Evolutionary conservation across 1,284 basidiomycete genomes (phyloP), one percentile per base, ranked within the genome.

Genomic region (Trichosporon coremiiforme): DNA sequence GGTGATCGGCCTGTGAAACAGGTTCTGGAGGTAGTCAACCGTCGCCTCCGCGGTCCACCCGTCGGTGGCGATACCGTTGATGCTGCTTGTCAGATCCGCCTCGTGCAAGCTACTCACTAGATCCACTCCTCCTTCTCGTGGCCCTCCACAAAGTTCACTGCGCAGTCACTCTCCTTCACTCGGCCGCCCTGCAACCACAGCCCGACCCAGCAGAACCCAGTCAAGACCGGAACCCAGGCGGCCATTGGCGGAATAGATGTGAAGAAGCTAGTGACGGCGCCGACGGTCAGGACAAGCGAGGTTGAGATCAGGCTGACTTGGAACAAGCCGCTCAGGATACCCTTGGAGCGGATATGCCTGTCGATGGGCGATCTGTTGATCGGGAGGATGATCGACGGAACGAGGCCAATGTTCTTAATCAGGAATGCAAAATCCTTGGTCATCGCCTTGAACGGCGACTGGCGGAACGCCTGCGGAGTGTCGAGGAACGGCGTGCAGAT

Each of bases 11-110:
- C 78, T 73, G 22, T 74, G 73, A 68, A 79, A 79, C 13, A 76
- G 68, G 9, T 17, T 20, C 31, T 77, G 70, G 12, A 80, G 74
- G 20, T 47, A 55, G 55, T 73, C 65, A 53, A 75, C 72, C 64
- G 73, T 77, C 29, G 74, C 74, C 31, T 75, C 68, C 1, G 75
- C 71, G 13, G 75, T 75, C 6, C 67, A 71, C 15, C 60, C 47
- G 1, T 75, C 74, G n/a, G 78, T 80, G 1, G 69, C 74, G 25
- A 80, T 72, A 17, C 79, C 79, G 68, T 80, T 80, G 29, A 80
- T 75, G 65, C 79, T 80, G 36, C 20, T 22, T 20, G 35, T 64
- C 9, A 25, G 62, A 33, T n/a, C n/a, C n/a, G n/a, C n/a, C n/a
- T n/a, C n/a, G n/a, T n/a, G n/a, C n/a, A 33, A 15, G 55, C 29